These are phyloP conservation scores for Pseudocercospora fijiensis DNA, from an alignment of 2,329 filamentous ascomycete genomes.

Conservation along the genomic window DNA sequence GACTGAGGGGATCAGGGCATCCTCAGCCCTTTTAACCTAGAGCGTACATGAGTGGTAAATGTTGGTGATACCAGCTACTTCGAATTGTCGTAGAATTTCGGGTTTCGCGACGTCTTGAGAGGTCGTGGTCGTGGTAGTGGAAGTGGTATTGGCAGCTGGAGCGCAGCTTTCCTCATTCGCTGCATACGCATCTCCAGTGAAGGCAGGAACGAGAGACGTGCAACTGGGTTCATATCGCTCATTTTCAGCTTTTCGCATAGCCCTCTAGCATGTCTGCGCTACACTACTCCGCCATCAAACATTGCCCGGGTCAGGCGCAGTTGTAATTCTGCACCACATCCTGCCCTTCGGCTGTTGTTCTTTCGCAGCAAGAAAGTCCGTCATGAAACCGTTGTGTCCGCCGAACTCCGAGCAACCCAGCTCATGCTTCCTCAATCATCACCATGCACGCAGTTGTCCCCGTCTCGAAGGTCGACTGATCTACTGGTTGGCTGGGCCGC, in stretches of 20 bases:
- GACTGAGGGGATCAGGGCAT: background rate
- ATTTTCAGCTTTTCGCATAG: conserved; percentile 8
- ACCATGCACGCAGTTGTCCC: conserved; percentile 14
- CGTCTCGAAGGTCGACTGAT: conserved; percentile 12
- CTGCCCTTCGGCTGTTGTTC: background rate
- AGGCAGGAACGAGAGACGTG: background rate
- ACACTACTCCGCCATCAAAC: conserved; percentile 7
- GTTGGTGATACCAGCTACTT: background rate
- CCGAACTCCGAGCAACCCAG: conserved; percentile 27
- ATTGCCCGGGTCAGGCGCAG: background rate
- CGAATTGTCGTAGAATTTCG: background rate
- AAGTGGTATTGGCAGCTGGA: background rate
- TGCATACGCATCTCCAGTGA: background rate
- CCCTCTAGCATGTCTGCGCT: conserved; percentile 5
- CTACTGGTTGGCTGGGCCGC: conserved; percentile 49
- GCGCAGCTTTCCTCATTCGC: background rate
- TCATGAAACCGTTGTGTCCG: conserved; percentile 8
- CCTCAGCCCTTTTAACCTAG: background rate
- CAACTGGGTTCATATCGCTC: conserved; percentile 7
- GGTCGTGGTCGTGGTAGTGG: background rate
- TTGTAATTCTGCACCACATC: background rate
- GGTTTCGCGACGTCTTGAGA: background rate
- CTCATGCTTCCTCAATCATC: conserved; percentile 25
- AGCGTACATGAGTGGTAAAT: background rate
- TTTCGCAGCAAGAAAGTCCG: conserved; percentile 6